A percentile compares a stretch with the other conserved stretches of the same genome.
These are phyloP conservation scores for Cryphonectria nitschkei DNA, from an alignment of 2,329 filamentous ascomycete species.

Conservation along the genomic window DNA sequence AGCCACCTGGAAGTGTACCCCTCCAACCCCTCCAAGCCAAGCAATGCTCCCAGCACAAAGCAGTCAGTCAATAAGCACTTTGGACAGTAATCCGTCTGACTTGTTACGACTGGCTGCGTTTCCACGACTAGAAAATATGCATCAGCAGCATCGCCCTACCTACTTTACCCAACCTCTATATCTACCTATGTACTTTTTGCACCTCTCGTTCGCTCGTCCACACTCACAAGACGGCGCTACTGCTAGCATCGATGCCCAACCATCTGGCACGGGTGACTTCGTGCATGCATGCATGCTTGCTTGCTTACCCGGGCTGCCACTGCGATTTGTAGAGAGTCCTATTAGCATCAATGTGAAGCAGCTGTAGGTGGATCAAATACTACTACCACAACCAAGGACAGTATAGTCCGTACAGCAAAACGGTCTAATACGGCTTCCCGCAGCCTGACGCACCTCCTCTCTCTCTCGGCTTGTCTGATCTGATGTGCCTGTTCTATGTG, in stretches of 20 bases:
- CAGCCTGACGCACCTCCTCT: no score
- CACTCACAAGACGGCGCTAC: background rate
- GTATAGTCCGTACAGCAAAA: no score
- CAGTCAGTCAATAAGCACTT: background rate
- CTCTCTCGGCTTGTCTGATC: no score
- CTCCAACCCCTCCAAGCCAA: constrained; percentile 9
- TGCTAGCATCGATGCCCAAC: constrained; percentile 1
- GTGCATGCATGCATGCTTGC: background rate
- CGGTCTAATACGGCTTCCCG: no score
- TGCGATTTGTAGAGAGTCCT: background rate
- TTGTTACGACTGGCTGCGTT: no score
- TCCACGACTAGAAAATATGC: background rate
- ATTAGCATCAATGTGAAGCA: no score
- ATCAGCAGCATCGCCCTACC: background rate
- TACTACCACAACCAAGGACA: no score
- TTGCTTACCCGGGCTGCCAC: background rate
- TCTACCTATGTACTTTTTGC: background rate
- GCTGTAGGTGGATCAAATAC: no score
- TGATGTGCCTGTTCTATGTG: constrained; percentile 1
- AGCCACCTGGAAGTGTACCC: constrained; percentile 11
- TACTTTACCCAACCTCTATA: background rate
- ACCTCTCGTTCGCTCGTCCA: background rate
- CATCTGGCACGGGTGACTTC: background rate
- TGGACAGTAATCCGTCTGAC: background rate
- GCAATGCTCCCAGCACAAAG: background rate